These are phyloP conservation scores for Xylaria sp. DNA, from an alignment of 2,329 filamentous ascomycete species.

Conservation along the genomic window DNA sequence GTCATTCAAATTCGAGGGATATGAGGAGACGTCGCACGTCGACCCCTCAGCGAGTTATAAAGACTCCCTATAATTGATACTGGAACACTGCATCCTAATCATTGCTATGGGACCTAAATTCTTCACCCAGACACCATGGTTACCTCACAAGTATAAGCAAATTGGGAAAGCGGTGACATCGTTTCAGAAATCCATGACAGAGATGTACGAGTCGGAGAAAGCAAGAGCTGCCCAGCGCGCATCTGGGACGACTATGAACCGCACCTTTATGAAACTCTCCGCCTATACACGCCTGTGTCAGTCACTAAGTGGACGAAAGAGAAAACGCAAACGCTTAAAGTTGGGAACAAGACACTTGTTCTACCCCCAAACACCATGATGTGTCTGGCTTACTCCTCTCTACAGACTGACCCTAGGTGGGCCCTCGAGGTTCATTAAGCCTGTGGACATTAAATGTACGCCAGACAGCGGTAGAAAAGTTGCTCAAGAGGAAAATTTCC, in stretches of 20 bases:
- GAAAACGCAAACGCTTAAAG: slow-evolving; percentile 29
- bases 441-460: too few species aligned
- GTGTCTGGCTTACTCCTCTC: slow-evolving; percentile 36
- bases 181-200: slow-evolving; percentile 48
- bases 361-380: slow-evolving; percentile 44
- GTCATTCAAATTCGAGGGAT: slow-evolving; percentile 47
- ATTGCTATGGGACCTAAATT: slow-evolving; percentile 45
- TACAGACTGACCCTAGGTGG: slow-evolving; percentile 45
- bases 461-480: too few species aligned
- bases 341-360: slow-evolving; percentile 36
- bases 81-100: slow-evolving; percentile 50
- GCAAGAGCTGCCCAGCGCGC: slow-evolving; percentile 29
- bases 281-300: slow-evolving; percentile 53
- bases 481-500: slow-evolving; percentile 35
- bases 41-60: slow-evolving; percentile 42
- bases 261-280: slow-evolving; percentile 55
- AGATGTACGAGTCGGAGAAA: slow-evolving; percentile 48
- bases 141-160: slow-evolving; percentile 36
- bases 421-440: slow-evolving; percentile 45
- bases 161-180: slow-evolving; percentile 43
- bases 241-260: slow-evolving; percentile 29
- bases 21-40: slow-evolving; percentile 40
- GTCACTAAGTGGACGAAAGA: slow-evolving; percentile 44
- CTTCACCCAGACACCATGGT: slow-evolving; percentile 43
- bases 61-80: slow-evolving; percentile 45